These are phyloP conservation scores for Ilyonectria sp. DNA, from an alignment of 2,329 filamentous ascomycete species.

Conservation along the genomic window DNA sequence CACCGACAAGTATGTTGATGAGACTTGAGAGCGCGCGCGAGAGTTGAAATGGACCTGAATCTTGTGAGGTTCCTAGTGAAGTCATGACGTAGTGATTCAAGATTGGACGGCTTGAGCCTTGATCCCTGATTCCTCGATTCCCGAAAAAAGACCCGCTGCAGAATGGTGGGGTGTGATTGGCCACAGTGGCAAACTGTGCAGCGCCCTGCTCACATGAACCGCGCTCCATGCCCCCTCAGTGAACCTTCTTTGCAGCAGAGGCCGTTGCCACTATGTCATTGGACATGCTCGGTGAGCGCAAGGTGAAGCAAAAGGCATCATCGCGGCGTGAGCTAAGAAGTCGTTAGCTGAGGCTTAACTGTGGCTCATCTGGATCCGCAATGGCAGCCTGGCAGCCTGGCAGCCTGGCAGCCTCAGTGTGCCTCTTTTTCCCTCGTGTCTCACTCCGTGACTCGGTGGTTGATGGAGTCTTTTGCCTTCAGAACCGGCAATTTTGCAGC, in stretches of 20 bases:
- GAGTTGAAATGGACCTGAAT: conserved; percentile 1
- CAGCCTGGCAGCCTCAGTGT: neutral
- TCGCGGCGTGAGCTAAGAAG: neutral
- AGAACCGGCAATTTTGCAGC: neutral
- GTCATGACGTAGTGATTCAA: conserved; percentile 10
- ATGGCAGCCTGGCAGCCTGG: neutral
- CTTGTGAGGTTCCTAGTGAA: conserved; percentile 1
- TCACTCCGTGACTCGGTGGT: neutral
- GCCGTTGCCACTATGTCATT: neutral
- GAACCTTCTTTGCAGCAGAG: neutral
- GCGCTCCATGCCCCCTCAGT: neutral
- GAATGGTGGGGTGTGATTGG: neutral
- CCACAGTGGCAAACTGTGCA: neutral
- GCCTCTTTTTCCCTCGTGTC: neutral
- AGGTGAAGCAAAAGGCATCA: neutral
- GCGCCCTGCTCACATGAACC: conserved; percentile 1
- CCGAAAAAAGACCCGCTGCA: neutral
- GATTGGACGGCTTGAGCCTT: neutral
- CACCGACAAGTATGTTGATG: neutral
- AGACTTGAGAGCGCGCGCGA: neutral
- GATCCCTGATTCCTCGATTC: neutral
- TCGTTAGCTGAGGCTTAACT: neutral
- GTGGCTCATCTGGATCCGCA: neutral
- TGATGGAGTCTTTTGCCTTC: neutral
- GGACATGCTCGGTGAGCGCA: neutral